phyloP scores from a whole-genome alignment of 2,329 filamentous ascomycete species.

The Sporothrix mexicana region DNA sequence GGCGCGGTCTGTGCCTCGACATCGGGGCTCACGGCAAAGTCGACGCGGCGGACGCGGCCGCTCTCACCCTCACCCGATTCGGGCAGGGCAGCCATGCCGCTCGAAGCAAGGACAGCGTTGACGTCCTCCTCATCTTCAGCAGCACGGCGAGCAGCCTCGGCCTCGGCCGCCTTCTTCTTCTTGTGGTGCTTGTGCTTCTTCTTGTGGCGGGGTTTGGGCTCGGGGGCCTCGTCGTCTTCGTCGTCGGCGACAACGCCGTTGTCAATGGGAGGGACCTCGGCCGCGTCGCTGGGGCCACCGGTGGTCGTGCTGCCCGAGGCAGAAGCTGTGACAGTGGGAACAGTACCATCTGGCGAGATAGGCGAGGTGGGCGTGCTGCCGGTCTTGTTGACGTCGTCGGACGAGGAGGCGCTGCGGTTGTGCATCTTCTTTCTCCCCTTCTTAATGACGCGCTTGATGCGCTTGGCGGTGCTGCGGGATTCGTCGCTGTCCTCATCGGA shows the following conservation, averaged over 20 bases:
- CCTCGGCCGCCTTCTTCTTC: constrained; percentile 20
- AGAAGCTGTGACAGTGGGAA: neutral
- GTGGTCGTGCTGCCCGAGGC: neutral
- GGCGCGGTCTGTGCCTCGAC: constrained; percentile 46
- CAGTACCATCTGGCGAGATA: neutral
- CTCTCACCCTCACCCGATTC: neutral
- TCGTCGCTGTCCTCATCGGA: constrained; percentile 56
- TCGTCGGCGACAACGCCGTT: constrained; percentile 37
- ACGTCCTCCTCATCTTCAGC: constrained; percentile 14
- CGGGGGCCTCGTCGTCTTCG: constrained; percentile 38
- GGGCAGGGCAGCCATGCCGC: neutral
- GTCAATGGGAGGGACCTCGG: neutral
- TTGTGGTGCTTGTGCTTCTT: constrained; percentile 49
- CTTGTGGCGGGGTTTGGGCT: constrained; percentile 36
- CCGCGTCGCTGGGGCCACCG: neutral
- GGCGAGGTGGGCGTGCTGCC: constrained; percentile 13
- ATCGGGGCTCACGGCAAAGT: constrained; percentile 49
- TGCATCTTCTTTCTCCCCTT: constrained; percentile 64
- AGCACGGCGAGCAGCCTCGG: neutral
- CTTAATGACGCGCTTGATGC: constrained; percentile 66
- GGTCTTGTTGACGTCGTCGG: constrained; percentile 43
- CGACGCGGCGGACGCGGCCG: constrained; percentile 49
- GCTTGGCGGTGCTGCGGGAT: constrained; percentile 58
- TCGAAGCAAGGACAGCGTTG: constrained; percentile 1
- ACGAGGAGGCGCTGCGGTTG: constrained; percentile 48